Percentiles rank a stretch among this genome's conserved stretches.
Evolutionary conservation across 768 basidiomycete genomes (phyloP).

Genomic region (Clitopilus passeckerianus): DNA sequence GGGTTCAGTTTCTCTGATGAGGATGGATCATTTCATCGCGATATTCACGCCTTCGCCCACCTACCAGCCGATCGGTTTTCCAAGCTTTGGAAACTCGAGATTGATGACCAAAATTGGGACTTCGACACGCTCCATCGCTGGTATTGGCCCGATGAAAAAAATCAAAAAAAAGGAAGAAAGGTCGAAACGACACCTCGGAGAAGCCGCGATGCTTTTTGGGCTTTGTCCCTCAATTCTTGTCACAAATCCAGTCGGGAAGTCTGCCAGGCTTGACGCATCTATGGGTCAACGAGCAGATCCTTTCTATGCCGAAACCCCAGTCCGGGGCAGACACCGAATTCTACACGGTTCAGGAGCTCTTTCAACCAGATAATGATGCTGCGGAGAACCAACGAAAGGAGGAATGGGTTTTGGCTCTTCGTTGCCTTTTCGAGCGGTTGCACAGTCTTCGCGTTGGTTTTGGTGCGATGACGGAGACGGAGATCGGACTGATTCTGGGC

Average conservation of each 20-base stretch:
- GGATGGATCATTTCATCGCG: constrained; percentile 1
- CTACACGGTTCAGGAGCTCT: constrained; percentile 9
- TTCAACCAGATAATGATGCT: not conserved
- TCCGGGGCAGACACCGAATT: not conserved
- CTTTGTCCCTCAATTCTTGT: constrained; percentile 12
- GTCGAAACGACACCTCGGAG: too few species aligned
- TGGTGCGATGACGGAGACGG: constrained; percentile 5
- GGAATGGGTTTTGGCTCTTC: constrained; percentile 7
- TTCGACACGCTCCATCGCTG: constrained; percentile 2
- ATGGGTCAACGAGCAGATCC: constrained; percentile 13
- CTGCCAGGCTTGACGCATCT: constrained; percentile 11
- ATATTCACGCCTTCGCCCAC: constrained; percentile 7
- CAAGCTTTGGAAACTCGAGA: constrained; percentile 10
- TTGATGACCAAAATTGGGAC: constrained; percentile 8
- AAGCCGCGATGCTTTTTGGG: constrained; percentile 9
- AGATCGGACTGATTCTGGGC: constrained; percentile 4
- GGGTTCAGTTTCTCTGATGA: constrained; percentile 1
- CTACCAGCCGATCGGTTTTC: constrained; percentile 5
- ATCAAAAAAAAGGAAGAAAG: too few species aligned
- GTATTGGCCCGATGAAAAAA: constrained; percentile 7
- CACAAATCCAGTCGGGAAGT: constrained; percentile 1
- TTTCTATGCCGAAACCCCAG: not conserved
- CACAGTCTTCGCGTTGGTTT: constrained; percentile 14
- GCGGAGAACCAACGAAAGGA: constrained; percentile 1
- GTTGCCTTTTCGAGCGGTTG: constrained; percentile 3